These are phyloP conservation scores for Aspergillaceae sp. DNA, from an alignment of 2,329 filamentous ascomycete species.

Conservation along the genomic window DNA sequence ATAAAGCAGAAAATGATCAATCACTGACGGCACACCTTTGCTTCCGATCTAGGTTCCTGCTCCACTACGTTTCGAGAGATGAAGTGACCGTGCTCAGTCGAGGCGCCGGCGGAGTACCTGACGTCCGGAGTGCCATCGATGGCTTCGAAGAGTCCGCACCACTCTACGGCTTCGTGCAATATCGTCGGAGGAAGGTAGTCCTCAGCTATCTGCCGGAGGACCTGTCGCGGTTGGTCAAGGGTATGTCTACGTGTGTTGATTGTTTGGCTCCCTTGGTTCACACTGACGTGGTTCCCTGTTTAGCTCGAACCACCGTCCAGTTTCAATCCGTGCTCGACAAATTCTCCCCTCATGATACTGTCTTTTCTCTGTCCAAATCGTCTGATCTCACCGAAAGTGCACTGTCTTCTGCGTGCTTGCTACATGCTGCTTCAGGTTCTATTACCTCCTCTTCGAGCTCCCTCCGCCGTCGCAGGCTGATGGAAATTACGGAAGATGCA, in stretches of 20 bases:
- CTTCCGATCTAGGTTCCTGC: constrained; percentile 63
- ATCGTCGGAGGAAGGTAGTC: constrained; percentile 79
- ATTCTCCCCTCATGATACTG: constrained; percentile 79
- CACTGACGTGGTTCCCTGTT: constrained; percentile 7
- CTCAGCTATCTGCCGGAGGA: constrained; percentile 88
- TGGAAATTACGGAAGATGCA: constrained; percentile 90
- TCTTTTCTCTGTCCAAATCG: constrained; percentile 64
- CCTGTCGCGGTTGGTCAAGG: constrained; percentile 85
- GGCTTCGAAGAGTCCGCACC: constrained; percentile 77
- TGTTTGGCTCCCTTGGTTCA: neutral
- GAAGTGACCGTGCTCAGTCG: constrained; percentile 69
- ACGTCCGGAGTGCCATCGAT: constrained; percentile 69
- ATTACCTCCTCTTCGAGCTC: constrained; percentile 79
- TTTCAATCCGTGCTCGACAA: constrained; percentile 54
- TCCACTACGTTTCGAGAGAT: constrained; percentile 85
- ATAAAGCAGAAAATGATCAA: neutral
- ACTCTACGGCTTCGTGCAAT: constrained; percentile 84
- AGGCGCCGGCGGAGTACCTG: constrained; percentile 73
- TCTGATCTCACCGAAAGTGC: constrained; percentile 80
- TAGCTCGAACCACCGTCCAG: constrained; percentile 72
- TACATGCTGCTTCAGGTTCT: constrained; percentile 80
- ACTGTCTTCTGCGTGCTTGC: constrained; percentile 76
- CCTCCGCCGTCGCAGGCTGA: constrained; percentile 63
- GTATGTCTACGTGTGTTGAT: constrained; percentile 43
- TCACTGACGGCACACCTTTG: constrained; percentile 4